Base-by-base conservation (phyloP, 192 early-diverging fungal species). In the Rhizophagus clarus region DNA sequence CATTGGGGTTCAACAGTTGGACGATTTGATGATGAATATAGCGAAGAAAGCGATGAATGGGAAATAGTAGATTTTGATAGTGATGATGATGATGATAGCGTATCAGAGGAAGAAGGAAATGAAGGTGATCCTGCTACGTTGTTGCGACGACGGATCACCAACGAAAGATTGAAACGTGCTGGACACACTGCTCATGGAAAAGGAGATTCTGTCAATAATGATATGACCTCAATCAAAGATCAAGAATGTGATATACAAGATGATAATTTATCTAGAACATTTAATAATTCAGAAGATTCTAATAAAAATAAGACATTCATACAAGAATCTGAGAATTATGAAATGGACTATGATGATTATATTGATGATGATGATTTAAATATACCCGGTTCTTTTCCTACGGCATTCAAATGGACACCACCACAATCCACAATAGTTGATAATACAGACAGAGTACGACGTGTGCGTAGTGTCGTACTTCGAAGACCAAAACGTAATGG, bases 1-100 rank as follows among this genome's bases (percentile, higher is more conserved):
- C 5, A 45, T 22, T 77, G 75, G 75, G 15, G 37, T 64, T 20
- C 11, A n/a, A 78, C 20, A 61, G 49, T 76, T 5, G 60, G 74
- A 3, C 20, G 61, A 68, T 70, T 70, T 31, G 67, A 78, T 68
- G 75, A 77, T 12, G 34, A 63, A 12, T 26, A 20, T 12, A 78
- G 77, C 37, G 77, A 78, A 22, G 77, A 78, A 20, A 78, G 63
- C 24, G 77, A 78, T 22, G 77, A 78, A 68, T 78, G 63, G 77
- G 77, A 78, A 31, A 68, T 78, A 47, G 77, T 78, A 49, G 77
- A 78, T 68, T 69, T 78, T 56, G 64, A 68, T 69, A 51, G 1
- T 69, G 56, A 47, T 12, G 64, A 68, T 11, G 77, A 51, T 8
- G 77, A 78, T 26, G 76, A 56, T 1, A 51, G 47, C 6, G 20